A percentile compares a stretch with the other conserved stretches of the same genome.
Evolutionary conservation across 441 rosid species (phyloP).

Genomic region (Populus tomentosa): DNA sequence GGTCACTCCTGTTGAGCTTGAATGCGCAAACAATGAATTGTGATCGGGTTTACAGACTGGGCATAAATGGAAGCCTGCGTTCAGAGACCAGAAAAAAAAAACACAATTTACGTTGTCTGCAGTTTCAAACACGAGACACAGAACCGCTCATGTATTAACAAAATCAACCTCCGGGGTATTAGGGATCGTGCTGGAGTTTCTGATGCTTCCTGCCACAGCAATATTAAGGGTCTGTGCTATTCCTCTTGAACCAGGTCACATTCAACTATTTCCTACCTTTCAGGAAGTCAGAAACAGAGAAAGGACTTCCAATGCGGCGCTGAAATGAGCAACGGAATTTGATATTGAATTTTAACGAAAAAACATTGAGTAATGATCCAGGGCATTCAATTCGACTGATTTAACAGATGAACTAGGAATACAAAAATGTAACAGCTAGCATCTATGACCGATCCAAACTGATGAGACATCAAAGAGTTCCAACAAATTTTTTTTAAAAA

Average conservation of each 20-base stretch:
- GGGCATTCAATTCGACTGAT: constrained; percentile 3
- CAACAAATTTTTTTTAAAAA: background rate
- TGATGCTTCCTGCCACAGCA: background rate
- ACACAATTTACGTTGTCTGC: too few relatives aligned
- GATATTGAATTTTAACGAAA: background rate
- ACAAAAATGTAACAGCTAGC: constrained; percentile 7
- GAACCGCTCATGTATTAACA: too few relatives aligned
- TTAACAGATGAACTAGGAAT: constrained; percentile 9
- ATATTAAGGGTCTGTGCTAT: background rate
- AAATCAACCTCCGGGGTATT: too few relatives aligned
- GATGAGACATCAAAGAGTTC: background rate
- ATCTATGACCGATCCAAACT: background rate
- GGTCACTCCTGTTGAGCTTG: too few relatives aligned
- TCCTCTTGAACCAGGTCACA: background rate
- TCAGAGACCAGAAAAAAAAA: too few relatives aligned
- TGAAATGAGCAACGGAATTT: background rate
- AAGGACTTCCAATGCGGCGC: too few relatives aligned
- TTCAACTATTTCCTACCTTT: background rate
- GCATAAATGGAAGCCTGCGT: too few relatives aligned
- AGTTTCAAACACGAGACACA: too few relatives aligned
- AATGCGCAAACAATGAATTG: too few relatives aligned
- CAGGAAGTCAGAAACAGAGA: background rate
- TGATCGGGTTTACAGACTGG: too few relatives aligned
- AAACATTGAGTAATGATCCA: background rate
- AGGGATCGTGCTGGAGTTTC: background rate